phyloP scores from a whole-genome alignment of 2,329 filamentous ascomycete species.

The Xylariales sp. region DNA sequence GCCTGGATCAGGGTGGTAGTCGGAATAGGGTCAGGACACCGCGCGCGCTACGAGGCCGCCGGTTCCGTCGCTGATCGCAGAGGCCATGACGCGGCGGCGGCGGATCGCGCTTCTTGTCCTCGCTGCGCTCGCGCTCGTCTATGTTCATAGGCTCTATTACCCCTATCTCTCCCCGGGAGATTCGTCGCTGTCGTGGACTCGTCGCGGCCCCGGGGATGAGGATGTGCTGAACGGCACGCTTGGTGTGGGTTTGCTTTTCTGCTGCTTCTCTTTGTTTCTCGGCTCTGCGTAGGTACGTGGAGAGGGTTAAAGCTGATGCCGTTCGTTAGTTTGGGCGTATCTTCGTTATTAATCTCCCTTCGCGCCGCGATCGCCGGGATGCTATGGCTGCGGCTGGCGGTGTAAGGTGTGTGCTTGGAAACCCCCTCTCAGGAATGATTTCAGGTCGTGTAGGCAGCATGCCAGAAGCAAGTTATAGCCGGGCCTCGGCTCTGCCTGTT shows the following conservation, averaged over 20 bases:
- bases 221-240: constrained; percentile 41
- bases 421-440: constrained; percentile 57
- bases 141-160: constrained; percentile 2
- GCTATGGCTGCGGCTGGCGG: constrained; percentile 60
- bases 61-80: not conserved
- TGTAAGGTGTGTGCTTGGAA: constrained; percentile 53
- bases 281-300: too few relatives aligned
- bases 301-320: not conserved
- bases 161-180: not conserved
- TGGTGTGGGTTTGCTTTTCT: constrained; percentile 34
- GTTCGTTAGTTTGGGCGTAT: constrained; percentile 61
- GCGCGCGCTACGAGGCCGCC: not conserved
- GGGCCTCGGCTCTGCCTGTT: not conserved
- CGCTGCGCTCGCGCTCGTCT: constrained; percentile 12
- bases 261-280: not conserved
- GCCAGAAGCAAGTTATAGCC: not conserved
- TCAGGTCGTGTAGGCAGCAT: constrained; percentile 51
- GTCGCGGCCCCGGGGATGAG: not conserved
- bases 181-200: constrained; percentile 8
- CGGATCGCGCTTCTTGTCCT: constrained; percentile 6
- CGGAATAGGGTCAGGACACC: not conserved
- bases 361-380: constrained; percentile 63
- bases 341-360: constrained; percentile 63
- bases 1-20: not conserved
- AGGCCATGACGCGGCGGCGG: constrained; percentile 24